Evolutionary conservation across 2,329 filamentous ascomycete species (phyloP).

Genomic region (Colletotrichum simmondsii): DNA sequence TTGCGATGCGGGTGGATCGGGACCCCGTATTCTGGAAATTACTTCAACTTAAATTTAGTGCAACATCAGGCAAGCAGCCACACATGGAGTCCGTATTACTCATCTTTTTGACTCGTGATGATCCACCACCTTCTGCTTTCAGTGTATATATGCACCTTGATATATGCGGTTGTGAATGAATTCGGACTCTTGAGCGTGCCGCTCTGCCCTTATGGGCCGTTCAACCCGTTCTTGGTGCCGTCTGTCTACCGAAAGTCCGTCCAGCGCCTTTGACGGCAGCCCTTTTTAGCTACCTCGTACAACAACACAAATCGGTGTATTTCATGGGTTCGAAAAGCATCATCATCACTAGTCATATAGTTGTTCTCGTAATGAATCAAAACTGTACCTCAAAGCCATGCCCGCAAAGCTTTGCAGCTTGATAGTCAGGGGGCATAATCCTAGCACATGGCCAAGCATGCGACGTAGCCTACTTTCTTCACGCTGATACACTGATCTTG

Average conservation of each 20-base stretch:
- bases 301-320: too few relatives aligned
- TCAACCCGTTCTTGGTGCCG: too few relatives aligned
- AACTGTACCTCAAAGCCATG: too few relatives aligned
- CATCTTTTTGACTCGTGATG: slow-evolving; percentile 14
- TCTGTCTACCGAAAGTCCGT: neutral
- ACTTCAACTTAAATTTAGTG: slow-evolving; percentile 11
- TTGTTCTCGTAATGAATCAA: too few relatives aligned
- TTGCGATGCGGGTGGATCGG: slow-evolving; percentile 1
- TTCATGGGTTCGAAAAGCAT: too few relatives aligned
- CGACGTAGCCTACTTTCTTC: too few relatives aligned
- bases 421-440: too few relatives aligned
- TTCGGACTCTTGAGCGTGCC: neutral
- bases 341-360: too few relatives aligned
- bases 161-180: too few relatives aligned
- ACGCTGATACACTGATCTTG: too few relatives aligned
- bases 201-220: neutral
- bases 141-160: neutral
- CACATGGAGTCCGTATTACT: slow-evolving; percentile 1
- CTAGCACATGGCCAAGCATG: too few relatives aligned
- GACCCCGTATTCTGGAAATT: slow-evolving; percentile 28
- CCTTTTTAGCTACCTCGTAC: neutral
- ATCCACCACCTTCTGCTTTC: slow-evolving; percentile 6
- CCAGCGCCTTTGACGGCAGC: neutral
- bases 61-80: neutral
- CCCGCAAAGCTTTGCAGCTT: too few relatives aligned